A percentile compares a stretch with the other conserved stretches of the same genome.
Evolutionary conservation across 2,329 filamentous ascomycete genomes (phyloP).

Genomic region (Alternaria sp.): DNA sequence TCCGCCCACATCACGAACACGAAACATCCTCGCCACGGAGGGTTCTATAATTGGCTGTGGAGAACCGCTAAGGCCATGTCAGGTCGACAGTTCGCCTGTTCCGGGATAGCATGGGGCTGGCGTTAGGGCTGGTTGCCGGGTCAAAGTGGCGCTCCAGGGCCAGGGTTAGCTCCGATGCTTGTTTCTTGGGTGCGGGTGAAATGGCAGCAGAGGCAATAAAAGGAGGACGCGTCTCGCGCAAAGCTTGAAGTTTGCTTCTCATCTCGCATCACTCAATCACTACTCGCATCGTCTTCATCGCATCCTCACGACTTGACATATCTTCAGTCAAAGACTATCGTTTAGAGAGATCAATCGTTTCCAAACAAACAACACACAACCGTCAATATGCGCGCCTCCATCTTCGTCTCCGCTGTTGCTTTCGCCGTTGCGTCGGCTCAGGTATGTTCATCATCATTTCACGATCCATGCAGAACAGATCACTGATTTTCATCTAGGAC

Average conservation of each 20-base stretch:
- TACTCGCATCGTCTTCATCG: constrained; percentile 7
- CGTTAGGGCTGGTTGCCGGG: constrained; percentile 27
- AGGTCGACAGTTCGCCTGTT: neutral
- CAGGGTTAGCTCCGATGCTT: constrained; percentile 22
- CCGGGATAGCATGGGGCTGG: constrained; percentile 8
- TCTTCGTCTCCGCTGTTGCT: constrained; percentile 37
- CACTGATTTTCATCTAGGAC: constrained; percentile 12
- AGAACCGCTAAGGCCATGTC: constrained; percentile 9
- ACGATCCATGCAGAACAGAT: neutral
- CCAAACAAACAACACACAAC: constrained; percentile 9
- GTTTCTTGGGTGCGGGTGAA: constrained; percentile 15
- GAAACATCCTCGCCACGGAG: constrained; percentile 10
- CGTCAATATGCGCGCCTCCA: constrained; percentile 41
- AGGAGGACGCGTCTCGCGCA: constrained; percentile 22
- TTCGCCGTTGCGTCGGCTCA: constrained; percentile 41
- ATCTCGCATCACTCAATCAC: constrained; percentile 19
- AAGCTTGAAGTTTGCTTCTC: neutral
- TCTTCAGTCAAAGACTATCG: constrained; percentile 17
- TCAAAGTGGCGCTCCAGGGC: constrained; percentile 28
- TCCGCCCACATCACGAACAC: constrained; percentile 6
- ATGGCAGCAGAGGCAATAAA: constrained; percentile 19
- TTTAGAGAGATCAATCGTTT: constrained; percentile 12
- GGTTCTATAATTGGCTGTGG: constrained; percentile 21
- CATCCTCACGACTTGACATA: constrained; percentile 17
- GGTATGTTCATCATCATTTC: constrained; percentile 25